These are phyloP conservation scores for Brassica nigra DNA, from an alignment of 345 rosid genomes.

Conservation along the genomic window DNA sequence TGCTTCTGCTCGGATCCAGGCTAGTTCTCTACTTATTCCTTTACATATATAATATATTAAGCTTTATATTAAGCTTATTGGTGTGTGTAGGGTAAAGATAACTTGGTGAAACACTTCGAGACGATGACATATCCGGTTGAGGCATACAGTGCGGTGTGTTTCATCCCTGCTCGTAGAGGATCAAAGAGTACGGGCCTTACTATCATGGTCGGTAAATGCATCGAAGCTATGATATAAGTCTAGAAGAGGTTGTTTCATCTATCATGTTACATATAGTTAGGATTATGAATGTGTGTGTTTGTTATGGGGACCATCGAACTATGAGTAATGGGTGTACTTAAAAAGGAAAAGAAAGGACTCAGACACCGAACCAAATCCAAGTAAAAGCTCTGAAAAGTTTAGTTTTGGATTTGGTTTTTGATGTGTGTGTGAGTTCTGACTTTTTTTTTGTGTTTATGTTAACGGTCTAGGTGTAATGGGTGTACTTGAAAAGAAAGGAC, in stretches of 20 bases:
- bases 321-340: not conserved
- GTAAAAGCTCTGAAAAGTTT: not conserved
- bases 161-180: conserved; percentile 59
- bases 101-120: conserved; percentile 50
- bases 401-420: conserved; percentile 41
- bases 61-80: not conserved
- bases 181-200: not conserved
- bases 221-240: not conserved
- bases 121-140: conserved; percentile 48
- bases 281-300: not conserved
- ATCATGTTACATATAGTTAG: not conserved
- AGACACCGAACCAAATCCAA: conserved; percentile 43
- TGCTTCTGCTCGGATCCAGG: conserved; percentile 70
- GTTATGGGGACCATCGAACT: not conserved
- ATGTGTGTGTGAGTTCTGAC: conserved; percentile 37
- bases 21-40: conserved; percentile 28
- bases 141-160: conserved; percentile 51
- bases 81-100: conserved; percentile 52
- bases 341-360: conserved; percentile 23
- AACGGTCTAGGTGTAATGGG: not conserved
- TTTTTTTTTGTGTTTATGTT: conserved; percentile 1
- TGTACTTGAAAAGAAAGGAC: conserved; percentile 18
- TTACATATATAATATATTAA: not conserved
- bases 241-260: not conserved
- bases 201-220: conserved; percentile 32